Base-by-base conservation (phyloP, 192 early-diverging fungal species). In the Dispira parvispora region DNA sequence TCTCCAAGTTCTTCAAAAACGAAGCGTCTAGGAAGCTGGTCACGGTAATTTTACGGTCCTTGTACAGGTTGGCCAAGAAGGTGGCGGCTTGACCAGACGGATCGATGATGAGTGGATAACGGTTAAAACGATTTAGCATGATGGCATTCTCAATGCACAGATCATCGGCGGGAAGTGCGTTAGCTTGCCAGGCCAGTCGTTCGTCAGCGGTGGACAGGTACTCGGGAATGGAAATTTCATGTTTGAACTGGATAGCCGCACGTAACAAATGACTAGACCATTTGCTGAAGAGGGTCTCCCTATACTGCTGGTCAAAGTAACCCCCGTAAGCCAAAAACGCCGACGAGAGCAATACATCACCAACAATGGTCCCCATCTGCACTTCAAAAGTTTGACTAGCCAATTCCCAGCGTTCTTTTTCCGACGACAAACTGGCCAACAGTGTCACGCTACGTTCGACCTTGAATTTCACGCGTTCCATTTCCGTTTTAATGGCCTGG, bases 91-190 rank as follows among this genome's bases (percentile, higher is more conserved):
- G 86, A 50, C 93, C 94, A 16, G 93, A 86, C 0, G 97, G 97
- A 75, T 99, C 97, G 69, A 99, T 93, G 62, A 99, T 80, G 47
- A 99, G 78, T 52, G 97, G 94, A 70, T 96, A 99, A 63, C 97
- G 81, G 69, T 94, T 94, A 78, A 87, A 92, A 14, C 88, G 83
- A 63, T 89, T 82, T 45, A 99, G 75, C 85, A 98, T 98, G 53
- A 98, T 88, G 9, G 97, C 97, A 69, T 99, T 99, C 78, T 99
- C 96, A 60, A 87, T 89, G 67, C 91, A 97, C 57, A 97, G 81
- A 46, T 89, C 86, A 73, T 97, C 94, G 6, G 88, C 80, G 11
- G 94, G 88, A 38, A 98, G 76, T 6, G 81, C 72, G 49, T 88
- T 83, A 45, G 78, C 81, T 60, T 87, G 88, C 97, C 97, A 99